Percentiles rank a stretch among this genome's conserved stretches.
Evolutionary conservation across 306 rosid species (phyloP).

Genomic region (Herpetospermum pedunculosum): DNA sequence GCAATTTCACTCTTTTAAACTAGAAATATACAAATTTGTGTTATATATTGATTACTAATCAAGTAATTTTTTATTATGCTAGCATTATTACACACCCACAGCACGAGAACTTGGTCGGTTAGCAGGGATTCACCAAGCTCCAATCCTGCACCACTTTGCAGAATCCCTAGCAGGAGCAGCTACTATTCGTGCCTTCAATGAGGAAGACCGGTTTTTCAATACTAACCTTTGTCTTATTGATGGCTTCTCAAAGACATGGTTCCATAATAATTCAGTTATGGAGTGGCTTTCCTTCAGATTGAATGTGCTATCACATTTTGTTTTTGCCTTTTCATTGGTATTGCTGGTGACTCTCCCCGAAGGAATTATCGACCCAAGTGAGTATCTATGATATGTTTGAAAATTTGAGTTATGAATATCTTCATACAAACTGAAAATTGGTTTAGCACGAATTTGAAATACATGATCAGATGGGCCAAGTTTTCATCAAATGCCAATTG

Average conservation of each 20-base stretch:
- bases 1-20: not conserved
- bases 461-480: not conserved
- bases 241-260: conserved; percentile 80
- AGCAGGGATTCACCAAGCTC: conserved; percentile 70
- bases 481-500: not conserved
- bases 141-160: conserved; percentile 85
- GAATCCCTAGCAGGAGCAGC: conserved; percentile 87
- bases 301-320: conserved; percentile 77
- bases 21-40: not conserved
- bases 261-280: conserved; percentile 79
- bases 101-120: conserved; percentile 92
- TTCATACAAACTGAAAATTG: not conserved
- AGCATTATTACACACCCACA: conserved; percentile 83
- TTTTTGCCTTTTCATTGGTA: conserved; percentile 75
- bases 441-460: not conserved
- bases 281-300: conserved; percentile 94
- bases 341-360: conserved; percentile 70
- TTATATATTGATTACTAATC: not conserved
- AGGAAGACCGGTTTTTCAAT: conserved; percentile 50
- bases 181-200: conserved; percentile 81
- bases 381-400: conserved; percentile 17
- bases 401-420: not conserved
- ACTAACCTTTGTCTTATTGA: conserved; percentile 62
- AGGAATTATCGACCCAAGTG: conserved; percentile 87
- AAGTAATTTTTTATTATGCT: conserved; percentile 15